Percentiles rank a stretch among this genome's conserved stretches.
These are phyloP conservation scores for Huntiella savannae DNA, from an alignment of 2,329 filamentous ascomycete species.

Conservation along the genomic window DNA sequence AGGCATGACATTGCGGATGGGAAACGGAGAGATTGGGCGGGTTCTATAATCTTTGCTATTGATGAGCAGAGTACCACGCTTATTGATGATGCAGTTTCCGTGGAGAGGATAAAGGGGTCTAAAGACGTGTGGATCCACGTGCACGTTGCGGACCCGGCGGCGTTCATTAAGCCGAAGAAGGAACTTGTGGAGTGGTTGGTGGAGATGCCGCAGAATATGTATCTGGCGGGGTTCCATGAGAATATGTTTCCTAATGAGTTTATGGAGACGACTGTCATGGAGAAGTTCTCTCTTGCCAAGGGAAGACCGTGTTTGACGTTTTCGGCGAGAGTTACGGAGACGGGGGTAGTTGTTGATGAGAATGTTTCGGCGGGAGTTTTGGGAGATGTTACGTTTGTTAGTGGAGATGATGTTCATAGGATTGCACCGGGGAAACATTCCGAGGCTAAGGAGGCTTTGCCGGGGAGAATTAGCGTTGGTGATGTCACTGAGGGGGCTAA, in stretches of 20 bases:
- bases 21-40: constrained; percentile 38
- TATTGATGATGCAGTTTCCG: constrained; percentile 62
- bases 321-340: constrained; percentile 35
- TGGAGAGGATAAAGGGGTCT: constrained; percentile 36
- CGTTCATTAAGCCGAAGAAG: constrained; percentile 42
- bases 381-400: constrained; percentile 37
- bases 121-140: constrained; percentile 53
- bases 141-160: constrained; percentile 62
- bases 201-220: constrained; percentile 38
- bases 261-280: constrained; percentile 23
- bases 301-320: constrained; percentile 39
- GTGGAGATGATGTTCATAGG: constrained; percentile 28
- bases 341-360: constrained; percentile 35
- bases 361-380: constrained; percentile 35
- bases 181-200: constrained; percentile 41
- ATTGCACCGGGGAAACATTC: constrained; percentile 18
- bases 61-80: constrained; percentile 47
- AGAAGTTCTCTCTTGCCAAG: constrained; percentile 34
- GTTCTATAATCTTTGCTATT: constrained; percentile 51
- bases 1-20: constrained; percentile 26
- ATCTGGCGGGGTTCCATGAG: constrained; percentile 36
- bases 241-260: constrained; percentile 33
- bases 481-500: constrained; percentile 16
- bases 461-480: too few species aligned
- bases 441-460: background rate